phyloP scores from a whole-genome alignment of 805 yeast species.

The Spathaspora sp. region DNA sequence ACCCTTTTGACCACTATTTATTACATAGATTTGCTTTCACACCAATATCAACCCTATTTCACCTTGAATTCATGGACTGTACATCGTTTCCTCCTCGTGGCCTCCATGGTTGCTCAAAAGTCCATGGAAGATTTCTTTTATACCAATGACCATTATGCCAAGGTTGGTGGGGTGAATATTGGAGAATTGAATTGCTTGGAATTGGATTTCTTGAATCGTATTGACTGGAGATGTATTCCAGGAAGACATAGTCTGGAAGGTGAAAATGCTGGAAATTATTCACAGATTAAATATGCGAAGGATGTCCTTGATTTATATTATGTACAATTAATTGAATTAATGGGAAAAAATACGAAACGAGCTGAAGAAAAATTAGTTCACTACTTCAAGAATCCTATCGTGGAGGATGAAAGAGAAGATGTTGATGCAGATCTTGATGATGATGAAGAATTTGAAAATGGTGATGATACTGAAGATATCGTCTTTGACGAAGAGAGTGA shows the following conservation, averaged over 20 bases:
- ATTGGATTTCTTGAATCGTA: slow-evolving; percentile 77
- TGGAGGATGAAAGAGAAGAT: not conserved
- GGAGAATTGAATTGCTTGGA: slow-evolving; percentile 83
- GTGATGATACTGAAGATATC: slow-evolving; percentile 2
- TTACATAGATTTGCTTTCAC: slow-evolving; percentile 81
- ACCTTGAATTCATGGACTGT: slow-evolving; percentile 89
- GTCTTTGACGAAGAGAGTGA: slow-evolving; percentile 1
- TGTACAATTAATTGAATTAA: slow-evolving; percentile 34
- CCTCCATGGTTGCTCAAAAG: slow-evolving; percentile 87
- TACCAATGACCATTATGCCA: slow-evolving; percentile 90
- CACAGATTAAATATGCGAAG: slow-evolving; percentile 28
- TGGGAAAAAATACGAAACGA: slow-evolving; percentile 28
- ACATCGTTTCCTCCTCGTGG: slow-evolving; percentile 85
- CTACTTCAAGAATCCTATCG: not conserved
- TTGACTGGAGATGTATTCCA: slow-evolving; percentile 60
- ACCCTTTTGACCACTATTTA: slow-evolving; percentile 80
- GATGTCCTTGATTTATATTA: slow-evolving; percentile 39
- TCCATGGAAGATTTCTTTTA: slow-evolving; percentile 92
- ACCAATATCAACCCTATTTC: slow-evolving; percentile 69
- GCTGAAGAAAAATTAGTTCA: slow-evolving; percentile 3
- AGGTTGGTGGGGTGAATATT: slow-evolving; percentile 89
- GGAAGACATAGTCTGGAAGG: slow-evolving; percentile 20
- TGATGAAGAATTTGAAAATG: slow-evolving; percentile 5
- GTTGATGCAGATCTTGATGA: slow-evolving; percentile 2
- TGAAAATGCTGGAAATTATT: slow-evolving; percentile 7